Base-by-base conservation (phyloP, 306 rosid species). In the Cucumis hystrix region DNA sequence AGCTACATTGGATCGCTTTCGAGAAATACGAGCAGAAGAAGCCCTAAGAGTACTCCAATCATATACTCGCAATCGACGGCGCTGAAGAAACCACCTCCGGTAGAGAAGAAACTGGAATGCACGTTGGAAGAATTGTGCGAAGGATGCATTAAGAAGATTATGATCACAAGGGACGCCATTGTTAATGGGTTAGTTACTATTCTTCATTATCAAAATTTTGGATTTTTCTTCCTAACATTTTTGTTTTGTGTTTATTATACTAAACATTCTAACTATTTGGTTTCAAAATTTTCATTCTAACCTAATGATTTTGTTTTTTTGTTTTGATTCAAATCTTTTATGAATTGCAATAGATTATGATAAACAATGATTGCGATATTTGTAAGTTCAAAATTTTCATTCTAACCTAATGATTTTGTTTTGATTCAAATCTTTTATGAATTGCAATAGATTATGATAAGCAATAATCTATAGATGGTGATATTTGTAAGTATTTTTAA, bases 61-160 rank as follows among this genome's bases (percentile, higher is more conserved):
- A 85, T 95, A 47, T 95, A 83, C 79, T 95, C 98, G 13, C 97
- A 91, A 74, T 77, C 98, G 56, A 86, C 87, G 4, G 86, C 66
- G 0, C 82, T 86, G 74, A 89, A 76, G 78, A 92, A 89, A 83
- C 93, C 96, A 30, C 84, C 87, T 6, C 90, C 88, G 3, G 45
- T 92, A 4, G 90, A 92, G 89, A 95, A 75, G 82, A 87, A 79
- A 56, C 88, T 95, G 15, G 76, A 74, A 13, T 87, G 92, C 85
- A 74, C 97, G 15, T 90, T 95, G 1, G 97, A 95, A 86, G 85
- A 92, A 58, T 79, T 95, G 30, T 85, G 90, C 59, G 86, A 89
- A 69, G 98, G 98, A 75, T 80, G 93, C 68, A 75, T 78, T 43
- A 92, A 88, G 82, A 95, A 88, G 86, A 88, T 95, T 79, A 85